A percentile compares a stretch with the other conserved stretches of the same genome.
These are phyloP conservation scores for Leonotis leonurus DNA, from an alignment of 257 asterid species.

Conservation along the genomic window DNA sequence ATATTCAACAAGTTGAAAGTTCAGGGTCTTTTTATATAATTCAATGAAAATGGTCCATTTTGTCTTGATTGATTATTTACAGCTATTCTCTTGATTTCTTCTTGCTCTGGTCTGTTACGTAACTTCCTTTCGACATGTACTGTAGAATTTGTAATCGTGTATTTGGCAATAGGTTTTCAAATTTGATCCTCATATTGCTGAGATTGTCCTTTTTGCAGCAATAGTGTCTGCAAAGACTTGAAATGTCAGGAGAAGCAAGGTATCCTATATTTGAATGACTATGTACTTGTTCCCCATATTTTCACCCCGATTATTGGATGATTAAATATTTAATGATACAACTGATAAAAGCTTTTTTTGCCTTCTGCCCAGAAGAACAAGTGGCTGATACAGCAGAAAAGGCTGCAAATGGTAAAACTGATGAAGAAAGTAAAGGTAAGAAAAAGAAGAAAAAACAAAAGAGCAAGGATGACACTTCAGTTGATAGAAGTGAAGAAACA, in stretches of 20 bases:
- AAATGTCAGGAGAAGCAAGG: slow-evolving; percentile 36
- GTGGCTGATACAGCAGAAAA: slow-evolving; percentile 15
- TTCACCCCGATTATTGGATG: background rate
- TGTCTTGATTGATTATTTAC: background rate
- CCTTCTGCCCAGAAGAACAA: slow-evolving; percentile 18
- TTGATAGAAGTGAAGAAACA: slow-evolving; percentile 5
- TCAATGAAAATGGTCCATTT: background rate
- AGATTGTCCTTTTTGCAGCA: slow-evolving; percentile 37
- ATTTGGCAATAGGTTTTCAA: background rate
- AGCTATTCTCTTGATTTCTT: background rate
- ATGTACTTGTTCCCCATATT: background rate
- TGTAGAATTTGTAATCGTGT: background rate
- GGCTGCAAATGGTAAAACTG: slow-evolving; percentile 12
- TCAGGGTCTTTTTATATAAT: background rate
- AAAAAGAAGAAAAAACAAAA: slow-evolving; percentile 56
- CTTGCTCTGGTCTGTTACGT: background rate
- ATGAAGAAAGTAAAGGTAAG: slow-evolving; percentile 29
- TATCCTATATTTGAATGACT: slow-evolving; percentile 1
- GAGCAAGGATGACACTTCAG: slow-evolving; percentile 21
- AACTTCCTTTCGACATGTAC: background rate
- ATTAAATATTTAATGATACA: background rate
- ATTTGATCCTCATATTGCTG: slow-evolving; percentile 26
- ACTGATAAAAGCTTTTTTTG: background rate
- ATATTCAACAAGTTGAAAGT: background rate
- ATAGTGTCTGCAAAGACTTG: slow-evolving; percentile 15